A percentile compares a stretch with the other conserved stretches of the same genome.
Evolutionary conservation across 495 filamentous ascomycete species (phyloP).

Genomic region (Hyaloscypha finlandica): DNA sequence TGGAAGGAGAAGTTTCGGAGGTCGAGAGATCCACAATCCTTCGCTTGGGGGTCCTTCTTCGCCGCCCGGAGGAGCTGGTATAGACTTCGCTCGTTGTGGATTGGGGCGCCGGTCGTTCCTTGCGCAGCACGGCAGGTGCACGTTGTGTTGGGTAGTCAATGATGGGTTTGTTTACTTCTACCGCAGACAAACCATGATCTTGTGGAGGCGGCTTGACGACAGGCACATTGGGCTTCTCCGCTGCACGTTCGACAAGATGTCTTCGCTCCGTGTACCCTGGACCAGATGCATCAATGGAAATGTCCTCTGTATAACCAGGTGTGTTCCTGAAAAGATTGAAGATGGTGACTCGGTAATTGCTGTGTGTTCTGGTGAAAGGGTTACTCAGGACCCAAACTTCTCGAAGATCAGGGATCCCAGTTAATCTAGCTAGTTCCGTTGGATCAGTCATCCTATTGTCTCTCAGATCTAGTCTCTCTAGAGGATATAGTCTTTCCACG

Average conservation of each 20-base stretch:
- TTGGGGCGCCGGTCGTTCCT: slow-evolving; percentile 47
- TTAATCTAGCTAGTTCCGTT: slow-evolving; percentile 85
- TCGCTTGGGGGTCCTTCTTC: slow-evolving; percentile 60
- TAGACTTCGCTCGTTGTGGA: slow-evolving; percentile 50
- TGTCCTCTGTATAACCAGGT: slow-evolving; percentile 87
- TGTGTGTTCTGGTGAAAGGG: slow-evolving; percentile 86
- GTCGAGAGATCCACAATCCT: slow-evolving; percentile 82
- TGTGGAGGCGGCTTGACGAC: slow-evolving; percentile 67
- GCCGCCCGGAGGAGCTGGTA: slow-evolving; percentile 45
- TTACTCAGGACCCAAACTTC: slow-evolving; percentile 92
- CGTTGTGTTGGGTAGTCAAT: slow-evolving; percentile 47
- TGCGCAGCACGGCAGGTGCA: slow-evolving; percentile 52
- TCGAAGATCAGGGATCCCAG: slow-evolving; percentile 83
- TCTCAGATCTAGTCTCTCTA: slow-evolving; percentile 87
- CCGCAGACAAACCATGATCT: slow-evolving; percentile 55
- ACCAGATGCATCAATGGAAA: slow-evolving; percentile 80
- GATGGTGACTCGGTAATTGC: slow-evolving; percentile 81
- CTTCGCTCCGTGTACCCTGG: slow-evolving; percentile 82
- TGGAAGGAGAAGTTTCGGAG: slow-evolving; percentile 50
- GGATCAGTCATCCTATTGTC: slow-evolving; percentile 92
- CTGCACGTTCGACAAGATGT: slow-evolving; percentile 79
- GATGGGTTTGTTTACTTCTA: slow-evolving; percentile 64
- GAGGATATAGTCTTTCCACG: slow-evolving; percentile 81
- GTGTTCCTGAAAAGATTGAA: slow-evolving; percentile 97
- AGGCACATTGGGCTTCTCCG: slow-evolving; percentile 71